Evolutionary conservation across 371 early-diverging fungal genomes (phyloP).

Genomic region (Mucor plumbeus): DNA sequence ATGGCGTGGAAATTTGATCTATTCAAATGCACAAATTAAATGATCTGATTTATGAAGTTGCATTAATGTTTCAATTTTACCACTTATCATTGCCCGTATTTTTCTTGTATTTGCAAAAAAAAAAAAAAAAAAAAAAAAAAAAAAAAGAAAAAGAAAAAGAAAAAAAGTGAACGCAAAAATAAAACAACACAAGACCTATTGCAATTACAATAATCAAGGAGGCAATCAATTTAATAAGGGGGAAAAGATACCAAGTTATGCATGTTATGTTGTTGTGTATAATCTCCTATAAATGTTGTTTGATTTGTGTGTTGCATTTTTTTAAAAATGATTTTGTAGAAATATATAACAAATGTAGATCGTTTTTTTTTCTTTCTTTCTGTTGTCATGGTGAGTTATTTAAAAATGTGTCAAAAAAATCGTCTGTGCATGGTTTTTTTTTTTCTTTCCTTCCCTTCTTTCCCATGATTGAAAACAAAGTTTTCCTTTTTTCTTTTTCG

Average conservation of each 20-base stretch:
- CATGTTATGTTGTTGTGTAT: constrained; percentile 4
- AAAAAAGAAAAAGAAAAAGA: constrained; percentile 8
- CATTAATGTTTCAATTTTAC: neutral
- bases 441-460: neutral
- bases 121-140: constrained; percentile 1
- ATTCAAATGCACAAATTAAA: neutral
- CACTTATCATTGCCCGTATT: constrained; percentile 2
- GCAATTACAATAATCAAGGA: neutral
- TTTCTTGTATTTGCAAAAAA: neutral
- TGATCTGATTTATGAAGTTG: neutral
- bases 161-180: neutral
- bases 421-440: neutral
- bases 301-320: neutral
- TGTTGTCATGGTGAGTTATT: neutral
- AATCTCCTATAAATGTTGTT: constrained; percentile 1
- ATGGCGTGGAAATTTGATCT: constrained; percentile 13
- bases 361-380: neutral
- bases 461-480: constrained; percentile 12
- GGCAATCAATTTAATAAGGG: neutral
- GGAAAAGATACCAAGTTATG: neutral
- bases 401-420: neutral
- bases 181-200: neutral
- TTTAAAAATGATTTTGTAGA: neutral
- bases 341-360: neutral
- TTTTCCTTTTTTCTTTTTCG: neutral